Evolutionary conservation across 2,329 filamentous ascomycete species (phyloP), one percentile per base, ranked within the genome.

Genomic region (Colletotrichum sp.): DNA sequence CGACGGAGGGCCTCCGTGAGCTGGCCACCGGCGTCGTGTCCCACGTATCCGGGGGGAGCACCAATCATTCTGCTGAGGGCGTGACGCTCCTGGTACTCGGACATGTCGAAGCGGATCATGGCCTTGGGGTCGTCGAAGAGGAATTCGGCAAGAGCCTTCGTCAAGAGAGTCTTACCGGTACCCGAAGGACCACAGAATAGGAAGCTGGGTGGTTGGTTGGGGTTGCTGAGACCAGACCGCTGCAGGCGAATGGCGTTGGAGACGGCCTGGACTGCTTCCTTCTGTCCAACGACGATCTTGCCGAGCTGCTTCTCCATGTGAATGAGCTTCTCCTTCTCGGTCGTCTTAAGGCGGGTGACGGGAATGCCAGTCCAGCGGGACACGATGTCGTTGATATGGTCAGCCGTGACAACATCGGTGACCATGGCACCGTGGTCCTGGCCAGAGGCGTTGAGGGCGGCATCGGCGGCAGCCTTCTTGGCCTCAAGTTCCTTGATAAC

Each of bases 31-130:
- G 97, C 93, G 82, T 99, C 97, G 83, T 99, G 96, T 18, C 97
- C 97, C 76, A 99, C 96, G 80, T 99, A 99, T 78, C 97, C 97
- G 6, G 97, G 97, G 24, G 97, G 97, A 24, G 97, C 96, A 83
- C 97, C 97, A 80, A 99, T 99, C 95, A 99, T 98, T 77, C 97
- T 93, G 84, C 95, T 98, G 16, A 99, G 91, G 1, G 96, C 94
- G 84, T 99, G 97, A 7, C 96, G 94, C 86, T 99, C 97, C 86
- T 99, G 98, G 85, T 99, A 99, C 86, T 99, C 97, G 7, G 96
- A 99, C 97, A 99, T 99, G 84, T 99, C 97, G 87, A 99, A 98
- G 52, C 97, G 94, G 81, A 99, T 98, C 97, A 99, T 99, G 39
- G 96, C 90, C 88, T 98, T 98, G 30, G 96, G 88, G 80, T 99